These are phyloP conservation scores for Cordyceps pruinosa DNA, from an alignment of 2,329 filamentous ascomycete genomes.

Conservation along the genomic window DNA sequence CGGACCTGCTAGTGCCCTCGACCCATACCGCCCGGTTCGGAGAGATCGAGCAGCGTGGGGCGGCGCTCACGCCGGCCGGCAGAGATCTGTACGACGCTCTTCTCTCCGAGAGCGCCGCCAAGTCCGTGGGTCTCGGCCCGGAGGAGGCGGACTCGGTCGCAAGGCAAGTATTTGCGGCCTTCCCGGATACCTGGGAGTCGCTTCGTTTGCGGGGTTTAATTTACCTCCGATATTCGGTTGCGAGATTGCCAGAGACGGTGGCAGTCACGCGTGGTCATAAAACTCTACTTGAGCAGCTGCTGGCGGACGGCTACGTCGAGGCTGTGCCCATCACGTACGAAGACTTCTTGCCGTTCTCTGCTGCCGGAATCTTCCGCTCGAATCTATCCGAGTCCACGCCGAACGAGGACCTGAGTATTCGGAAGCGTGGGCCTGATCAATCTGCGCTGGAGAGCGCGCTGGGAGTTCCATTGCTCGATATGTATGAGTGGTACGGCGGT, in stretches of 20 bases:
- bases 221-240: constrained; percentile 30
- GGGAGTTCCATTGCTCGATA: not conserved
- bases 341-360: constrained; percentile 47
- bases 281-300: constrained; percentile 22
- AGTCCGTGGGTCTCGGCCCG: not conserved
- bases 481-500: not conserved
- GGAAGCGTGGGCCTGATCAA: not conserved
- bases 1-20: constrained; percentile 22
- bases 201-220: constrained; percentile 30
- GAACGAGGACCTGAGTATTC: not conserved
- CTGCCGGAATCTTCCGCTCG: constrained; percentile 44
- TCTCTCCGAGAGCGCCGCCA: constrained; percentile 18
- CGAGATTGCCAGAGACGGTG: not conserved
- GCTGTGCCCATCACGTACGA: constrained; percentile 44
- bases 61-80: constrained; percentile 39
- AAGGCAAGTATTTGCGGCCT: constrained; percentile 25
- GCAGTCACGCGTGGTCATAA: not conserved
- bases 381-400: constrained; percentile 24
- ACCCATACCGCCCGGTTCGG: constrained; percentile 45
- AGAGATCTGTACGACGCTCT: constrained; percentile 39
- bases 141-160: constrained; percentile 21
- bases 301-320: constrained; percentile 27
- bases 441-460: not conserved
- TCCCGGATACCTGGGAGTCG: constrained; percentile 35
- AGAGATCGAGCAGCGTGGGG: constrained; percentile 47